Evolutionary conservation across 2,329 filamentous ascomycete genomes (phyloP), one percentile per base, ranked within the genome.

Genomic region (Madurella fahalii): DNA sequence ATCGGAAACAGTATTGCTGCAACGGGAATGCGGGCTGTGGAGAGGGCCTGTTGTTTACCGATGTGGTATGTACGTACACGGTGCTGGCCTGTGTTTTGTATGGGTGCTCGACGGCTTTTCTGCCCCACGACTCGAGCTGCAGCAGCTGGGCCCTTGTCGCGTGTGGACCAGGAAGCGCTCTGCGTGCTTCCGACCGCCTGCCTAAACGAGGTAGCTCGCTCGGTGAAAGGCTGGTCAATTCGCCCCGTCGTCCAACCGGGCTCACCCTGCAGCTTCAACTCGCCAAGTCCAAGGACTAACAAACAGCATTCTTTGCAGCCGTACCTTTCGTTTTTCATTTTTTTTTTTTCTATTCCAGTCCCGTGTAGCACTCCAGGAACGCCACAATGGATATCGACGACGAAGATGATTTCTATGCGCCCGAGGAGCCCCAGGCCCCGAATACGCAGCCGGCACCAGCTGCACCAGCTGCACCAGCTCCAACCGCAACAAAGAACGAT

Each of bases 391-490:
- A 86, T 66, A 79, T 86, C 55, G 83, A 86, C 68, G 83, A 86
- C 60, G 83, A 85, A 48, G 83, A 86, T 60, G 83, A 86, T 69
- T 83, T 86, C 64, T 86, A 86, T 65, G 79, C 78, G 54, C 78
- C 80, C 1, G 83, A 85, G 56, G 82, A 84, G 68, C 73, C 77
- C 40, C 72, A 72, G 47, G 64, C 66, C 17, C 63, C 68, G 25
- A 58, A 67, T 2, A 67, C 76, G 5, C 45, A 59, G 9, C 50
- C 57, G 41, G 53, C 57, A 18, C 52, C 57, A 16, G 49, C 58
- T 16, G 34, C 58, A 12, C 43, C 49, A 60, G 61, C 66, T 62
- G 56, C 60, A 25, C 49, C 67, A 41, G 40, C 64, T 16, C 53
- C 62, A 2, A 60, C 67, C 9, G 62, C 68, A 15, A 47, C 68